These are phyloP conservation scores for Kuraishia floccosa DNA, from an alignment of 805 yeast genomes.

Conservation along the genomic window DNA sequence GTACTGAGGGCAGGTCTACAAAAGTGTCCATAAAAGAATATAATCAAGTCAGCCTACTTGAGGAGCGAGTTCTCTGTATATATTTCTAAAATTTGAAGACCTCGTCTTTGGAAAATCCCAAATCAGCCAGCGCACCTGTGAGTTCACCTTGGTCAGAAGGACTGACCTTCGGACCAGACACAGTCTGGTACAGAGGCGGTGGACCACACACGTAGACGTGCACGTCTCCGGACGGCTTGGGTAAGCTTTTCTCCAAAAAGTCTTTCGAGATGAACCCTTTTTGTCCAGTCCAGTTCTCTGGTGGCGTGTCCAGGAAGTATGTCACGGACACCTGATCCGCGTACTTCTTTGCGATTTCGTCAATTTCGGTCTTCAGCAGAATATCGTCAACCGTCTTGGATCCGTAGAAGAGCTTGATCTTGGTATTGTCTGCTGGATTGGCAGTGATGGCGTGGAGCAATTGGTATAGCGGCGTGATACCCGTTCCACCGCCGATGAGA, in stretches of 20 bases:
- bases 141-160: slow-evolving; percentile 95
- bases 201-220: slow-evolving; percentile 94
- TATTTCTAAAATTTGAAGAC: slow-evolving; percentile 73
- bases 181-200: slow-evolving; percentile 77
- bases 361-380: slow-evolving; percentile 69
- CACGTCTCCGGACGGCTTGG: slow-evolving; percentile 51
- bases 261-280: slow-evolving; percentile 76
- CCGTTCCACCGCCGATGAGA: slow-evolving; percentile 92
- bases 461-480: slow-evolving; percentile 94
- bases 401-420: slow-evolving; percentile 76
- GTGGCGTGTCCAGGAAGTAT: slow-evolving; percentile 65
- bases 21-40: too few species aligned
- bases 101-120: slow-evolving; percentile 78
- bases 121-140: slow-evolving; percentile 75
- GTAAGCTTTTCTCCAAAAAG: slow-evolving; percentile 45
- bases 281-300: slow-evolving; percentile 39
- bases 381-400: slow-evolving; percentile 70
- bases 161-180: slow-evolving; percentile 77
- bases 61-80: not conserved
- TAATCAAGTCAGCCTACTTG: too few species aligned
- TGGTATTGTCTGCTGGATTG: slow-evolving; percentile 83
- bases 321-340: slow-evolving; percentile 70
- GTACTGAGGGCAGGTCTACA: too few species aligned
- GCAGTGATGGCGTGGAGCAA: slow-evolving; percentile 62
- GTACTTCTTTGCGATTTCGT: slow-evolving; percentile 47